A percentile compares a stretch with the other conserved stretches of the same genome.
Evolutionary conservation across 805 yeast species (phyloP).

Genomic region (Candida mattraensis): DNA sequence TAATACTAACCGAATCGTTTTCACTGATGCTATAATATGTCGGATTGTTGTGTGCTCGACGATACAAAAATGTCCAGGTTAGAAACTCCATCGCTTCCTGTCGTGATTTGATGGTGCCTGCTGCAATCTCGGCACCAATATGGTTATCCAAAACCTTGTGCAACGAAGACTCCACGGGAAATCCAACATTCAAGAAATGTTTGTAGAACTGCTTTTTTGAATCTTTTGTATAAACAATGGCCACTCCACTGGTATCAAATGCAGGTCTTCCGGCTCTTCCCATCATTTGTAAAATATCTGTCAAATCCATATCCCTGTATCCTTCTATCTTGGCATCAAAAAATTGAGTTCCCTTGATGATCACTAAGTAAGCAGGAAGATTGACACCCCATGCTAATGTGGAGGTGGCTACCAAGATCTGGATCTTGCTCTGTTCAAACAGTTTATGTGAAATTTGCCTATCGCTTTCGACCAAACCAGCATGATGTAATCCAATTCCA

Average conservation of each 20-base stretch:
- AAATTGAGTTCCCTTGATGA: slow-evolving; percentile 74
- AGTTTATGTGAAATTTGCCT: slow-evolving; percentile 68
- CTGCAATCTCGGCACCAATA: slow-evolving; percentile 76
- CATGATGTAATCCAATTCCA: slow-evolving; percentile 82
- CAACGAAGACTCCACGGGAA: slow-evolving; percentile 79
- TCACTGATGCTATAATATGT: slow-evolving; percentile 76
- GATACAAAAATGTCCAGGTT: slow-evolving; percentile 73
- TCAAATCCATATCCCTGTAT: slow-evolving; percentile 77
- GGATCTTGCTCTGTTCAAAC: slow-evolving; percentile 68
- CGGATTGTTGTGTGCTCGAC: slow-evolving; percentile 76
- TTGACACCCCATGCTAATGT: slow-evolving; percentile 88
- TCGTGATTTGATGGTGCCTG: slow-evolving; percentile 62
- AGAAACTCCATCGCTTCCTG: slow-evolving; percentile 75
- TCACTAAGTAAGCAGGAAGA: slow-evolving; percentile 75
- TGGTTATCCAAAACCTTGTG: slow-evolving; percentile 79
- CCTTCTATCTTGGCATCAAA: slow-evolving; percentile 64
- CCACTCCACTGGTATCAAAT: slow-evolving; percentile 74
- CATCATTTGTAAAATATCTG: slow-evolving; percentile 83
- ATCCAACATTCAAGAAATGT: slow-evolving; percentile 74
- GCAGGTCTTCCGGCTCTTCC: slow-evolving; percentile 86
- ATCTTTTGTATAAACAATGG: slow-evolving; percentile 74
- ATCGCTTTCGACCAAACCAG: slow-evolving; percentile 75
- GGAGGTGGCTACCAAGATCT: slow-evolving; percentile 75
- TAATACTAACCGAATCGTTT: slow-evolving; percentile 51
- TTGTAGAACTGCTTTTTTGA: slow-evolving; percentile 74